Conservation (phyloP, 2,329 filamentous ascomycete species). For the Pseudomassariella vexata region DNA sequence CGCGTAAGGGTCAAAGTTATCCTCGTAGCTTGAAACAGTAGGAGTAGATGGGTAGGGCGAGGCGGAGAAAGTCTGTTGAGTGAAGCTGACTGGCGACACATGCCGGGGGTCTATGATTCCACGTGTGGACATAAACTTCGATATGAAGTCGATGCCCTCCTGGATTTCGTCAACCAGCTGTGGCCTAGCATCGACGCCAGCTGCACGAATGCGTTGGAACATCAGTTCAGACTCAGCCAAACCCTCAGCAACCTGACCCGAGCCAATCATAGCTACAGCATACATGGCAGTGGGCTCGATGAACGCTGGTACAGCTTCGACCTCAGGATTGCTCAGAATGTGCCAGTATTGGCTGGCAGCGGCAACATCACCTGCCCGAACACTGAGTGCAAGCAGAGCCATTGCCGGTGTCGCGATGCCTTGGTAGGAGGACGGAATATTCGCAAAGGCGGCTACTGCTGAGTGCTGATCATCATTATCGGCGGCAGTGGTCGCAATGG, state of each 20-base stretch:
- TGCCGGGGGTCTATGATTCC: slow-evolving; percentile 50
- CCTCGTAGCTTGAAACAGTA: slow-evolving; percentile 61
- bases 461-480: slow-evolving; percentile 68
- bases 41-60: slow-evolving; percentile 50
- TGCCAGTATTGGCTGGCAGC: slow-evolving; percentile 78
- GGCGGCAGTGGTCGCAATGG: slow-evolving; percentile 71
- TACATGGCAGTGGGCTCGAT: slow-evolving; percentile 92
- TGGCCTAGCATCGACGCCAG: slow-evolving; percentile 40
- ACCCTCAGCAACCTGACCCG: slow-evolving; percentile 77
- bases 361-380: slow-evolving; percentile 74
- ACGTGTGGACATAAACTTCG: slow-evolving; percentile 52
- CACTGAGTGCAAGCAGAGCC: slow-evolving; percentile 79
- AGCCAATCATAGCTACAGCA: slow-evolving; percentile 78
- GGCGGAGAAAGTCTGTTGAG: slow-evolving; percentile 41
- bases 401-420: slow-evolving; percentile 57
- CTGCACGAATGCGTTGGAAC: slow-evolving; percentile 75
- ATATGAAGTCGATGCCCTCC: slow-evolving; percentile 70
- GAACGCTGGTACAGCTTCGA: slow-evolving; percentile 56
- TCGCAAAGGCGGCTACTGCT: slow-evolving; percentile 61
- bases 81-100: slow-evolving; percentile 40
- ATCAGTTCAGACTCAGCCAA: slow-evolving; percentile 74
- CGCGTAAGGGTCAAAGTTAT: slow-evolving; percentile 86
- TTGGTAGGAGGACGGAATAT: slow-evolving; percentile 45
- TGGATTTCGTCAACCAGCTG: slow-evolving; percentile 76
- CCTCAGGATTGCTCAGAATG: slow-evolving; percentile 58